Evolutionary conservation across 768 basidiomycete species (phyloP).

Genomic region (Lanmaoa rubissima): DNA sequence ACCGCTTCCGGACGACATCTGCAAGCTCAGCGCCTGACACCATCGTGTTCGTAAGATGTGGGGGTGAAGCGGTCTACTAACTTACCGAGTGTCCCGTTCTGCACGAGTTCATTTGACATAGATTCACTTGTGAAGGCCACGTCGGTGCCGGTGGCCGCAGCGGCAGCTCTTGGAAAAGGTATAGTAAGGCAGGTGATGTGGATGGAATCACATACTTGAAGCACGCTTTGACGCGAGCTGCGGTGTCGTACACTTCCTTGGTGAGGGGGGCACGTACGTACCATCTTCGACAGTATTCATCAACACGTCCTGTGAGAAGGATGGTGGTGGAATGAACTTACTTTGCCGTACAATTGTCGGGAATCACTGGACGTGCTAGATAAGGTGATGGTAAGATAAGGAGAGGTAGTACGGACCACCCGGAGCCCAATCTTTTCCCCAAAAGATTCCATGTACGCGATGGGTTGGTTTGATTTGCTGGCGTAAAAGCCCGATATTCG

Average conservation of each 20-base stretch:
- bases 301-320: background rate
- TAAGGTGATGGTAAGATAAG: background rate
- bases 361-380: slow-evolving; percentile 56
- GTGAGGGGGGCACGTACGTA: slow-evolving; percentile 71
- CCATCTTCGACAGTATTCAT: slow-evolving; percentile 42
- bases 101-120: slow-evolving; percentile 55
- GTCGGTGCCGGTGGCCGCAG: slow-evolving; percentile 62
- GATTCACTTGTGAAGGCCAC: slow-evolving; percentile 39
- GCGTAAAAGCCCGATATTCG: slow-evolving; percentile 72
- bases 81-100: slow-evolving; percentile 63
- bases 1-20: slow-evolving; percentile 56
- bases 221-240: slow-evolving; percentile 64
- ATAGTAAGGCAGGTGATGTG: background rate
- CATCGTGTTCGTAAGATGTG: background rate
- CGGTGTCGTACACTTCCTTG: slow-evolving; percentile 55
- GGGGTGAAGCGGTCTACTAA: background rate
- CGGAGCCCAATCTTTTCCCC: slow-evolving; percentile 71
- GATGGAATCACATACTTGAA: slow-evolving; percentile 52
- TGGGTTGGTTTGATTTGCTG: slow-evolving; percentile 80
- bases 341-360: slow-evolving; percentile 75
- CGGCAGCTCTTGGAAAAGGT: slow-evolving; percentile 56
- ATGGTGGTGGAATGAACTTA: slow-evolving; percentile 31
- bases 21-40: slow-evolving; percentile 61
- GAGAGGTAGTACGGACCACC: slow-evolving; percentile 48
- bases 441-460: slow-evolving; percentile 78